Conservation (phyloP, 1,284 basidiomycete genomes). For the Mycosarcoma maydis region DNA sequence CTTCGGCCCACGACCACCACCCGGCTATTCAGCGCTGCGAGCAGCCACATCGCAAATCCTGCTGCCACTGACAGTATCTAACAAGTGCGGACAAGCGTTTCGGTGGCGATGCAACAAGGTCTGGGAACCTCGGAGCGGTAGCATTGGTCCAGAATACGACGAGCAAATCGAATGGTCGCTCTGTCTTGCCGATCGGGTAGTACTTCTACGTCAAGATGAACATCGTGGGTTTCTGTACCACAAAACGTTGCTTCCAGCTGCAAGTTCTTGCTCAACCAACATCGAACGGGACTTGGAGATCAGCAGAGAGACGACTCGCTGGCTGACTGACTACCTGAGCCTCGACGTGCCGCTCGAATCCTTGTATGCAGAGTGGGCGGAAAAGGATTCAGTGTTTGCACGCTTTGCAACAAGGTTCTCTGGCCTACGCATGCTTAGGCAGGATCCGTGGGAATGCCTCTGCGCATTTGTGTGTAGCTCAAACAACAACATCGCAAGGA, state of each 20-base stretch:
- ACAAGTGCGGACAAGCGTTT: slow-evolving; percentile 66
- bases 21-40: slow-evolving; percentile 36
- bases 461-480: slow-evolving; percentile 90
- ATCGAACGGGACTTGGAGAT: background rate
- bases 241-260: slow-evolving; percentile 47
- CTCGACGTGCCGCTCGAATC: slow-evolving; percentile 78
- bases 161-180: slow-evolving; percentile 62
- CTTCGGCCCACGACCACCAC: slow-evolving; percentile 44
- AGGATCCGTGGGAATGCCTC: slow-evolving; percentile 84
- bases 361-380: slow-evolving; percentile 81
- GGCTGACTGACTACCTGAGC: slow-evolving; percentile 90
- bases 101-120: slow-evolving; percentile 60
- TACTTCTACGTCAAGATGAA: slow-evolving; percentile 61
- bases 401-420: slow-evolving; percentile 73
- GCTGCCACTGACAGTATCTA: slow-evolving; percentile 61
- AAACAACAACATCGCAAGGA: slow-evolving; percentile 82
- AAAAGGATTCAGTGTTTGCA: slow-evolving; percentile 79
- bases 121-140: slow-evolving; percentile 39
- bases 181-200: slow-evolving; percentile 62
- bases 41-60: slow-evolving; percentile 48
- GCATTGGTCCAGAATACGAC: slow-evolving; percentile 4
- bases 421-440: slow-evolving; percentile 78
- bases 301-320: slow-evolving; percentile 72
- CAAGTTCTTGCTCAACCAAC: background rate
- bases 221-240: slow-evolving; percentile 54